Evolutionary conservation across 345 rosid genomes (phyloP), one percentile per base, ranked within the genome.

Genomic region (Populus tremula): DNA sequence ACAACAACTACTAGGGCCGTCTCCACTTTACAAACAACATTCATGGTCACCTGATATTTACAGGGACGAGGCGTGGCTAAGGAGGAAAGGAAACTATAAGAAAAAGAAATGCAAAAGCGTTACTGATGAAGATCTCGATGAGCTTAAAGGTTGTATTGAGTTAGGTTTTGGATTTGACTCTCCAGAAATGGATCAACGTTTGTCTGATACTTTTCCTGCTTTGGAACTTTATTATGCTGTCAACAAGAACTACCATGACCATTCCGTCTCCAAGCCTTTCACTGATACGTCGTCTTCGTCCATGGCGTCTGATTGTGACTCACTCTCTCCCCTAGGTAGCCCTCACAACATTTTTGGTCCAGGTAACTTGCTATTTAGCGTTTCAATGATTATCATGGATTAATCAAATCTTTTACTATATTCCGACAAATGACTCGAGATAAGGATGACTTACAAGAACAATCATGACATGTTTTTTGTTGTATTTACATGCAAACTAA

Each of bases 31-130:
- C 50, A 95, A 95, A 70, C 97, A 93, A 59, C 89, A 82, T 77
- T 93, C 98, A 1, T 92, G 96, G 99, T 95, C 99, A 2, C 97
- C 99, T 14, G 99, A 93, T 81, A 80, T 89, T 8, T 82, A 79
- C 83, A 85, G 99, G 47, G 93, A 95, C 5, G 96, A 93, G 87
- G 97, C 91, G 10, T 95, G 99, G 99, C 87, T 84, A 12, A 82
- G 88, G 78, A 89, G 97, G 70, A 93, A 90, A 31, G 91, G 91
- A 5, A 85, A 72, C 72, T 71, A 76, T 56, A 87, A 81, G 79
- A 85, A 78, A 54, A 78, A 77, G 77, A 81, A 88, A 3, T 90
- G 90, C 76, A 95, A 90, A 86, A 95, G 97, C 89, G 90, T 93
- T 49, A 93, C 97, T 0, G 98, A 92, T 31, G 99, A 93, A 36